Percentiles rank a stretch among this genome's conserved stretches.
Conservation (phyloP, 495 filamentous ascomycete genomes). For the Lasiosphaeria miniovina region DNA sequence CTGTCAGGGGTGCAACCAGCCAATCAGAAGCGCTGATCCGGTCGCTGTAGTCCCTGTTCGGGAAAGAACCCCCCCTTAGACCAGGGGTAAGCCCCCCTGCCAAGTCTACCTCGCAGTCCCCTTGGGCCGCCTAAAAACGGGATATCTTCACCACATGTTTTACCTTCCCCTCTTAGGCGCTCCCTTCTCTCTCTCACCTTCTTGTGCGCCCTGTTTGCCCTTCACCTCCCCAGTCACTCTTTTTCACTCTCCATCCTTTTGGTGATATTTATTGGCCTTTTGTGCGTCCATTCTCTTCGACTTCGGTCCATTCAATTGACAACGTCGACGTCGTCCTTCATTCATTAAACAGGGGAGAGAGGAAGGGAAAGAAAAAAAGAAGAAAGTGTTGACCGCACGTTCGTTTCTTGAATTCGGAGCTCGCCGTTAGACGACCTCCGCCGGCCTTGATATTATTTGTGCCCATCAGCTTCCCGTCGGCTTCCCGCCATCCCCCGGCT, state of each 20-base stretch:
- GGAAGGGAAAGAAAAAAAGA: not conserved
- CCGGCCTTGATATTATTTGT: constrained; percentile 5
- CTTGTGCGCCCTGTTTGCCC: constrained; percentile 15
- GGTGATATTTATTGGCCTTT: not conserved
- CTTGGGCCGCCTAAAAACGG: constrained; percentile 10
- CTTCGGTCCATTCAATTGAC: not conserved
- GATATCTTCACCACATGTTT: constrained; percentile 23
- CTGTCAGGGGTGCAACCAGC: constrained; percentile 11
- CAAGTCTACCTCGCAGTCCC: constrained; percentile 15
- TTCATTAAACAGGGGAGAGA: not conserved
- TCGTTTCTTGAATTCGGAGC: constrained; percentile 12
- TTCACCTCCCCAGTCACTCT: constrained; percentile 17
- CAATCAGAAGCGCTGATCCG: constrained; percentile 18
- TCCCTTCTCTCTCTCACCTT: constrained; percentile 12
- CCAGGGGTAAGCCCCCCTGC: constrained; percentile 21
- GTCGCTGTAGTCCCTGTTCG: constrained; percentile 23
- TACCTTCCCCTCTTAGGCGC: constrained; percentile 18
- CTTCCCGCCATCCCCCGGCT: not conserved
- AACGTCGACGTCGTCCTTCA: constrained; percentile 7
- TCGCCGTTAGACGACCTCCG: not conserved
- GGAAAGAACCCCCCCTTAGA: constrained; percentile 20
- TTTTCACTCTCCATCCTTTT: constrained; percentile 13
- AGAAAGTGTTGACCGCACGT: constrained; percentile 22
- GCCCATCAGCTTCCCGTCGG: not conserved
- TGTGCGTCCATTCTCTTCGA: constrained; percentile 6